Evolutionary conservation across 2,329 filamentous ascomycete species (phyloP), one percentile per base, ranked within the genome.

Genomic region (Ophiostoma ulmi): DNA sequence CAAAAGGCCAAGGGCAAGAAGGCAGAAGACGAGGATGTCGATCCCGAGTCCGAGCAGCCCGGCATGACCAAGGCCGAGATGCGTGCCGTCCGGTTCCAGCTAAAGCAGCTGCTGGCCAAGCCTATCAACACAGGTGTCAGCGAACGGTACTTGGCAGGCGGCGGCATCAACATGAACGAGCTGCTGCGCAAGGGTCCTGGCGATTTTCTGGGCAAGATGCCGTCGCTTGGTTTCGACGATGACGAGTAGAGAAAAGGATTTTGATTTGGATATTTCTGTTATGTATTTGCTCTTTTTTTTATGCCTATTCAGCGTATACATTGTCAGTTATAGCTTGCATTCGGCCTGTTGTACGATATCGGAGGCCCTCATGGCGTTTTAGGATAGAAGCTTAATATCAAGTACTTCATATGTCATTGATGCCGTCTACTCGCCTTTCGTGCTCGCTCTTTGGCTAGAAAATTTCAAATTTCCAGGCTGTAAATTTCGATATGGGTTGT

Each of bases 61-160:
- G 83, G 80, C 7, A 78, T 94, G 75, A 88, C 85, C 2, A 97
- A 95, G 80, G 88, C 83, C 0, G 92, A 97, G 78, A 79, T 96
- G 76, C 87, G 84, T 1, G 86, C 83, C 0, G 79, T 95, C 78
- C 87, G 88, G 74, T 91, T 88, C 0, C 89, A 96, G 80, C 79
- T 98, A 76, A 90, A 87, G 75, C 84, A 86, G 63, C 79, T 96
- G 75, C 79, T 98, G 76, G 83, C 83, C 3, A 86, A 90, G 79
- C 86, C 92, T 72, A 87, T 97, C 70, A 97, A 97, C 77, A 85
- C 93, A 20, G 94, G 94, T 7, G 92, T 97, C 36, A 97, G 92
- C 77, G 92, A 94, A 81, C 87, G 85, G 76, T 98, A 63, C 64
- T 61, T 71, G 1, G 38, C 55, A 31, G 70, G 67, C 35, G 68